Evolutionary conservation across 2,329 filamentous ascomycete species (phyloP), one percentile per base, ranked within the genome.

Genomic region (Colletotrichum ledebouriae): DNA sequence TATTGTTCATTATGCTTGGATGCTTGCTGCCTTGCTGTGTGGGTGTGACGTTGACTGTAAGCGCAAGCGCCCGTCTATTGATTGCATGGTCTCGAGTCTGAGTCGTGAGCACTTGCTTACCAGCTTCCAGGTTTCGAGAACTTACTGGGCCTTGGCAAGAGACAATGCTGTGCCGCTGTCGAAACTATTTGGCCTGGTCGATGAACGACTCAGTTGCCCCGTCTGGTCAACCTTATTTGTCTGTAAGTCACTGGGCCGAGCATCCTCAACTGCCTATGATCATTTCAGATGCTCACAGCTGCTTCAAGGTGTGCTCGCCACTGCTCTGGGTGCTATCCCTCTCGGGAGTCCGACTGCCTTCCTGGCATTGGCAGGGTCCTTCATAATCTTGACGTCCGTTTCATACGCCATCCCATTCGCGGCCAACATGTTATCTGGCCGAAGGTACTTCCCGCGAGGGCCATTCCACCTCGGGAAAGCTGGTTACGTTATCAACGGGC

Each of bases 151-250:
- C 1, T 77, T 87, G 17, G 86, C 87, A 42, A 85, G 88, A 37
- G 88, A 90, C 74, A 84, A 86, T 44, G 88, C 88, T 2, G 88
- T 88, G 3, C 88, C 88, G 0, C 86, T 89, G 73, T 81, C 17
- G 2, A 58, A 29, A 3, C 4, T 67, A 7, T 64, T 67, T 17
- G 64, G 37, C 1, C 34, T 29, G 42, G 87, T 90, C 71, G 84
- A 86, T 74, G 79, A 82, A 69, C 77, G 71, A 1, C 83, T 88
- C 63, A 86, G 87, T 61, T 89, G 88, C 73, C 88, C 88, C 0
- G 79, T 90, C 66, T 84, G 85, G 63, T 82, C 88, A 1, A 89
- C 87, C 0, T 69, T 90, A n/a, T 82, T 87, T 66, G 86, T 85
- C 67, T 75, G 73, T 73, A 63, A 49, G 71, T 67, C 22, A 22